Percentiles rank a stretch among this genome's conserved stretches.
Evolutionary conservation across 164 flowering plant genomes (phyloP).

Genomic region (Cinnamomum chago): DNA sequence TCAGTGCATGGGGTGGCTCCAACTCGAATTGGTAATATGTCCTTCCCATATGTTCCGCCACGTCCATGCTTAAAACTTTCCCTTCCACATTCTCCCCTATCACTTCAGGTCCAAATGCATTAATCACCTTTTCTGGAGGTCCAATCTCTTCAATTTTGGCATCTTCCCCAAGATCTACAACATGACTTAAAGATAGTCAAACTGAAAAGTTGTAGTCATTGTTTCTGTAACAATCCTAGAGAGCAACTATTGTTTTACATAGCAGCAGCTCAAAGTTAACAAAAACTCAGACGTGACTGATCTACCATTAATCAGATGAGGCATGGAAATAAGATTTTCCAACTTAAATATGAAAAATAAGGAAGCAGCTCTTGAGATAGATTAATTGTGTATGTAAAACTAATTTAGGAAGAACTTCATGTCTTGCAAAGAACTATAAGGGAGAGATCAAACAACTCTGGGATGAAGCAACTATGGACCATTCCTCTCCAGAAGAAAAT

Average conservation of each 20-base stretch:
- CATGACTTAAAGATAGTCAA: background rate
- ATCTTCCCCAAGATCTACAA: constrained; percentile 63
- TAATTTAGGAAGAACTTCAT: too few relatives aligned
- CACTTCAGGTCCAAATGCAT: constrained; percentile 95
- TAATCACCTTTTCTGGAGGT: constrained; percentile 82
- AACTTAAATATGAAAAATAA: too few relatives aligned
- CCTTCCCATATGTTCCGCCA: constrained; percentile 54
- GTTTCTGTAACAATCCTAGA: background rate
- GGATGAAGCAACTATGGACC: too few relatives aligned
- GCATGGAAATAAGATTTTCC: background rate
- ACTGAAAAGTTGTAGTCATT: background rate
- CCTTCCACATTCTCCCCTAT: constrained; percentile 96
- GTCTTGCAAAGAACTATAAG: too few relatives aligned
- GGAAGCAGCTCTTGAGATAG: too few relatives aligned
- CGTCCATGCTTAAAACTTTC: constrained; percentile 20
- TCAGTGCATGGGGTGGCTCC: constrained; percentile 86
- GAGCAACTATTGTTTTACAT: background rate
- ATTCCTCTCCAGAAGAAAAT: too few relatives aligned
- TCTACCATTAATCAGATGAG: background rate
- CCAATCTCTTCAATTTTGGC: constrained; percentile 73
- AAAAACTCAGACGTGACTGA: background rate
- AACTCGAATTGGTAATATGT: constrained; percentile 82
- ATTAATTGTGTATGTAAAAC: too few relatives aligned
- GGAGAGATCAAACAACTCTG: too few relatives aligned
- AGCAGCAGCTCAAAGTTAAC: background rate